Evolutionary conservation across 495 filamentous ascomycete genomes (phyloP).

Genomic region (Penicillium subrubescens): DNA sequence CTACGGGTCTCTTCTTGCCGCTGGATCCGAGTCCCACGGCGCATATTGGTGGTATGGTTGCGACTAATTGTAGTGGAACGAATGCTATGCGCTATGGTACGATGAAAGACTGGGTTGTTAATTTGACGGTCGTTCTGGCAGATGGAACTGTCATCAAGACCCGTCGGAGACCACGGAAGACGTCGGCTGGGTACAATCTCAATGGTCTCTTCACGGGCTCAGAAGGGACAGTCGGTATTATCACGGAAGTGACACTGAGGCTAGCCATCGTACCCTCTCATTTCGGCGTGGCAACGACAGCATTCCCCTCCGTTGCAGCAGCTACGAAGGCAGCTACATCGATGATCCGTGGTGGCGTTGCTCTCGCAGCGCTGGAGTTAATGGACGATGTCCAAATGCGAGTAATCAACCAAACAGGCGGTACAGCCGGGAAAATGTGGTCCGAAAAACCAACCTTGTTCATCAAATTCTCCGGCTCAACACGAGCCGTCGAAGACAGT

Average conservation of each 20-base stretch:
- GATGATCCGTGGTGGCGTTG: constrained; percentile 77
- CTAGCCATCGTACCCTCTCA: constrained; percentile 75
- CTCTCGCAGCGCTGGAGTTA: constrained; percentile 87
- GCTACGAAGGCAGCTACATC: constrained; percentile 79
- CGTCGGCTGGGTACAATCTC: constrained; percentile 83
- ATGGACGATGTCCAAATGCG: constrained; percentile 94
- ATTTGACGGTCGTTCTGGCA: constrained; percentile 85
- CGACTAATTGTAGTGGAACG: constrained; percentile 88
- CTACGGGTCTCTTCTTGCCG: constrained; percentile 85
- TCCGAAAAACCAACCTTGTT: constrained; percentile 71
- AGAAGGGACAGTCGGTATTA: constrained; percentile 86
- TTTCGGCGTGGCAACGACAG: constrained; percentile 77
- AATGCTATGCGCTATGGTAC: constrained; percentile 94
- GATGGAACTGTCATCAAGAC: constrained; percentile 93
- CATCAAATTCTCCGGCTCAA: constrained; percentile 81
- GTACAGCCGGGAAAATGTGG: constrained; percentile 75
- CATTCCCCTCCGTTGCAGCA: constrained; percentile 75
- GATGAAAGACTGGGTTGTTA: constrained; percentile 97
- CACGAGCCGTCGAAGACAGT: constrained; percentile 65
- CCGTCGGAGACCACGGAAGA: constrained; percentile 60
- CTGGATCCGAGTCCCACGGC: constrained; percentile 75
- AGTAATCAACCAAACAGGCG: constrained; percentile 79
- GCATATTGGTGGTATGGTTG: constrained; percentile 95
- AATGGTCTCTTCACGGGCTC: constrained; percentile 84
- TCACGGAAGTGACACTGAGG: constrained; percentile 85